Percentiles rank a stretch among this genome's conserved stretches.
phyloP scores from a whole-genome alignment of 1,284 basidiomycete genomes.

The Mycena citricolor region DNA sequence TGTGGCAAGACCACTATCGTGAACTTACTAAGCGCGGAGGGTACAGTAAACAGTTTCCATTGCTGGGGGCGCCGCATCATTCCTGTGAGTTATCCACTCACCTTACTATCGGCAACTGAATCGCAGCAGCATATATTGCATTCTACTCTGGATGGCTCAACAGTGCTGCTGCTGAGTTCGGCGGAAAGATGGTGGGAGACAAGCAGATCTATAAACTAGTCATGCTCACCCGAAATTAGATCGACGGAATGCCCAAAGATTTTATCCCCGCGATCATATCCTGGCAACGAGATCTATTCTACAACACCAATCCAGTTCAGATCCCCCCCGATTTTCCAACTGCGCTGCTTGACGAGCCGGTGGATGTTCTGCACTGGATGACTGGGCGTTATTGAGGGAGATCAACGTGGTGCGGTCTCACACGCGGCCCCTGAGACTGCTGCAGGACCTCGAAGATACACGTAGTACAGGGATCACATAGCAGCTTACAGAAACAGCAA shows the following conservation, averaged over 20 bases:
- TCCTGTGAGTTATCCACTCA: neutral
- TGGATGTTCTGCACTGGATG: neutral
- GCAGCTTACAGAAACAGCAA: constrained; percentile 1
- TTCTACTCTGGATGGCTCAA: constrained; percentile 19
- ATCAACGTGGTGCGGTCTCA: no score
- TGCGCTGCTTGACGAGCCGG: neutral
- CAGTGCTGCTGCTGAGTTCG: constrained; percentile 8
- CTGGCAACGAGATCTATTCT: neutral
- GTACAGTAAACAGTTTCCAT: constrained; percentile 8
- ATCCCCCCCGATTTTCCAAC: neutral
- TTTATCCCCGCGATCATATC: no score
- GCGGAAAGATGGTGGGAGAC: constrained; percentile 13
- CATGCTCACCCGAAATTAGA: no score
- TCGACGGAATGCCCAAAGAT: no score
- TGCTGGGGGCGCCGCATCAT: neutral
- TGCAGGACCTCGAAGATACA: no score
- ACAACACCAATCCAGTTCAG: constrained; percentile 2
- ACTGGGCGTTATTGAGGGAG: no score
- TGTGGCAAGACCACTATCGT: constrained; percentile 15
- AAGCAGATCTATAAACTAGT: no score
- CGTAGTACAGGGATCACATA: neutral
- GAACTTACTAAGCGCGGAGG: constrained; percentile 8
- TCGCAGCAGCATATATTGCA: neutral
- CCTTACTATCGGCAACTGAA: neutral
- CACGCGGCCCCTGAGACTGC: no score